Evolutionary conservation across 1,284 basidiomycete species (phyloP), one percentile per base, ranked within the genome.

Genomic region (Malassezia sp.): DNA sequence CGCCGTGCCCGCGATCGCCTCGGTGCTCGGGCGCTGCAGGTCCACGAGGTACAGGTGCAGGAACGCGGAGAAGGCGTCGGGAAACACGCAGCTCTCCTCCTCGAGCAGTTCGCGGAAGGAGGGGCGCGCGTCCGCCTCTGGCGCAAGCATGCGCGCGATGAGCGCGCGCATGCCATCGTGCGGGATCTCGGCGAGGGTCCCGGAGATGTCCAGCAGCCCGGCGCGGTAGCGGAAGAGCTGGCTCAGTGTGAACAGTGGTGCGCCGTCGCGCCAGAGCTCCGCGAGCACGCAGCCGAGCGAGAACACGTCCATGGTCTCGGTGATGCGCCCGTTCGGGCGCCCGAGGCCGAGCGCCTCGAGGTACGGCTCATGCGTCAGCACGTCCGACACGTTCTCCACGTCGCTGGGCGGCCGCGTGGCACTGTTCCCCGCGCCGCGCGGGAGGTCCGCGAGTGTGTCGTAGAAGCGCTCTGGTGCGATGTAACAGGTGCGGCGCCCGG

Each of bases 241-340:
- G 63, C 85, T 88, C 35, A 97, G 76, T 0, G 86, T 91, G 74
- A 97, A 97, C 29, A 93, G 77, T 1, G 86, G 85, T 0, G 85
- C 80, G 0, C 93, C 93, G 67, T 99, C 93, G 32, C 90, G 76
- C 75, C 93, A 97, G 51, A 97, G 77, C 72, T 99, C 93, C 1
- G 90, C 87, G 26, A 97, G 80, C 14, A 96, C 90, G 70, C 91
- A 97, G 24, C 93, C 93, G 0, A 81, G 79, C 52, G 88, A 88
- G 67, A 97, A 99, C 41, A 91, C 85, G 69, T 99, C 93, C 93
- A 99, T 97, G 3, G 85, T 78, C 71, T 99, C 89, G 0, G 86
- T 89, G 18, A 97, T 82, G 57, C 78, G 81, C 5, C 81, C 83
- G 52, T 90, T 83, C 21, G 77, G 71, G 59, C 77, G 77, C 17